Conservation (phyloP, 306 rosid species). For the Hippophae tibetana region DNA sequence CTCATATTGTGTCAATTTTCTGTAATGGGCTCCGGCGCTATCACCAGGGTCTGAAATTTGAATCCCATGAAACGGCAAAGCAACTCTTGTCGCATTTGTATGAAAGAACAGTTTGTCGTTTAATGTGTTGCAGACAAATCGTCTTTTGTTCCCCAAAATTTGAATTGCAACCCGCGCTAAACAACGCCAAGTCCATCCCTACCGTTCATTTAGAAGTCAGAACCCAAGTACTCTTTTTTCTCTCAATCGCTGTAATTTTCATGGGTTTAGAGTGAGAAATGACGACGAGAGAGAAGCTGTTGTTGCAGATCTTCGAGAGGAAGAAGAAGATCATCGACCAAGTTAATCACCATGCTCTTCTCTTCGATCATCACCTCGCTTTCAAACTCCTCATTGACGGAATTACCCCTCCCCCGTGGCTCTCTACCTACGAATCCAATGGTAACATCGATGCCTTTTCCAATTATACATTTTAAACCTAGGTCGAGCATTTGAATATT, state of each 20-base stretch:
- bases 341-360: slow-evolving; percentile 51
- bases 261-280: slow-evolving; percentile 15
- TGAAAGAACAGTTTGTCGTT: too few relatives aligned
- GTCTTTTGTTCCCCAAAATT: slow-evolving; percentile 7
- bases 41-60: too few relatives aligned
- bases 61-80: too few relatives aligned
- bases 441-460: slow-evolving; percentile 26
- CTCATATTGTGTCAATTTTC: too few relatives aligned
- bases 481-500: not conserved
- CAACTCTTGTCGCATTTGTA: too few relatives aligned
- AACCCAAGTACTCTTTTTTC: not conserved
- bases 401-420: slow-evolving; percentile 74
- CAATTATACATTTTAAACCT: not conserved
- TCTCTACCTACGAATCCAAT: slow-evolving; percentile 32
- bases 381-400: slow-evolving; percentile 75
- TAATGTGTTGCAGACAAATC: too few relatives aligned
- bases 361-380: slow-evolving; percentile 61
- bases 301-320: slow-evolving; percentile 65
- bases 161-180: slow-evolving; percentile 35
- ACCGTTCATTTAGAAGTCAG: slow-evolving; percentile 8
- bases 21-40: too few relatives aligned
- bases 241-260: not conserved
- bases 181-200: slow-evolving; percentile 2
- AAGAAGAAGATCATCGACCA: slow-evolving; percentile 60
- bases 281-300: slow-evolving; percentile 62